Conservation (phyloP, 768 basidiomycete species). For the Agaricus sinodeliciosus region DNA sequence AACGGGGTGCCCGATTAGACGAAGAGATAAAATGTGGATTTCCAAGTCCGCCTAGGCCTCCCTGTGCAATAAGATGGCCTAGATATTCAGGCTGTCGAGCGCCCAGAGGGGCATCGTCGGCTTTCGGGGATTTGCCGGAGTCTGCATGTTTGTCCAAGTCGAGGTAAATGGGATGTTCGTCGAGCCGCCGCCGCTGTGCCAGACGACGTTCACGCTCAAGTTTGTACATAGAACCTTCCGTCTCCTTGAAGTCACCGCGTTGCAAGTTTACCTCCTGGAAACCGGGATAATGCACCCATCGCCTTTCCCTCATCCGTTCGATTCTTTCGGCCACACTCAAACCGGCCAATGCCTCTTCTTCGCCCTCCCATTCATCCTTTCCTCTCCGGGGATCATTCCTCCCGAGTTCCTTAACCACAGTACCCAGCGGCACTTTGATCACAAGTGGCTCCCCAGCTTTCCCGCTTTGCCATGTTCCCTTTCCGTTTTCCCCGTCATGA, state of each 20-base stretch:
- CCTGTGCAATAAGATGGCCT: conserved; percentile 65
- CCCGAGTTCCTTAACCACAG: conserved; percentile 74
- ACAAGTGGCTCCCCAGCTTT: conserved; percentile 64
- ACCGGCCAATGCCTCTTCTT: conserved; percentile 50
- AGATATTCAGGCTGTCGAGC: conserved; percentile 42
- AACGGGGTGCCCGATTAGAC: conserved; percentile 75
- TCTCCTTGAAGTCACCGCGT: conserved; percentile 63
- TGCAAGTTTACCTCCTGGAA: conserved; percentile 55
- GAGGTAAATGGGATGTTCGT: conserved; percentile 40
- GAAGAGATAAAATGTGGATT: conserved; percentile 80
- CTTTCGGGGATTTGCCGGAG: conserved; percentile 21
- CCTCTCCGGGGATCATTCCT: conserved; percentile 58
- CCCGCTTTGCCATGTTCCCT: conserved; percentile 86
- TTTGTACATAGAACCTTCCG: conserved; percentile 52
- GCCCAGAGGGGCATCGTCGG: conserved; percentile 58
- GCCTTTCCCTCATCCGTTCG: conserved; percentile 52
- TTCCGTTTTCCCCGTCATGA: conserved; percentile 61
- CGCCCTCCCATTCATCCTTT: conserved; percentile 67
- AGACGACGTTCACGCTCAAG: conserved; percentile 57
- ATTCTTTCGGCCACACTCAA: conserved; percentile 42
- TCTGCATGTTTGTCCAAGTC: conserved; percentile 55
- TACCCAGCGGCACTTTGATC: conserved; percentile 84
- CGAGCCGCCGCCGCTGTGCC: conserved; percentile 34
- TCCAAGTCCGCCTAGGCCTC: conserved; percentile 79
- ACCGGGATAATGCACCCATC: conserved; percentile 81